phyloP scores from a whole-genome alignment of 176 grass and related monocot genomes.

The Oryza longistaminata region DNA sequence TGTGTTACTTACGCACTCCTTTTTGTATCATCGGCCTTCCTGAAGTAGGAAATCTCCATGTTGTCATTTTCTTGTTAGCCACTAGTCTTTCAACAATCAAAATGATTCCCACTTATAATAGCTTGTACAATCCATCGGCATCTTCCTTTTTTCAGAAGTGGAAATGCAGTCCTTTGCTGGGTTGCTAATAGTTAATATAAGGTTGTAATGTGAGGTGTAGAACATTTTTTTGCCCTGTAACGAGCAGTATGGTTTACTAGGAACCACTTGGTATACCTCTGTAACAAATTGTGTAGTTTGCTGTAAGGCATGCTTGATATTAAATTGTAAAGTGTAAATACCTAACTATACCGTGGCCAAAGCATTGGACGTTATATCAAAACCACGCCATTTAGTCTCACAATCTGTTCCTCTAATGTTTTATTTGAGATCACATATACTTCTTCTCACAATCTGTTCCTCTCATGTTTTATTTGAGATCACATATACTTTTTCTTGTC shows the following conservation, averaged over 20 bases:
- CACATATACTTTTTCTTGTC: background rate
- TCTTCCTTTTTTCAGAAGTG: constrained; percentile 5
- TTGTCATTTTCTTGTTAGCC: constrained; percentile 31
- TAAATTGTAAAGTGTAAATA: constrained; percentile 21
- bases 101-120: constrained; percentile 39
- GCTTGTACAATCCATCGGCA: constrained; percentile 19
- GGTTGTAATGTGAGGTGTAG: constrained; percentile 34
- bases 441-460: background rate
- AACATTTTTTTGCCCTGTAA: constrained; percentile 18
- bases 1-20: constrained; percentile 77
- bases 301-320: constrained; percentile 12
- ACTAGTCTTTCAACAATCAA: constrained; percentile 21
- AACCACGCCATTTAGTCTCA: background rate
- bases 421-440: background rate
- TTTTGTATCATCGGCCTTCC: constrained; percentile 79
- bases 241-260: background rate
- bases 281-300: background rate
- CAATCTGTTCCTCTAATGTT: constrained; percentile 13
- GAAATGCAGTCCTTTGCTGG: constrained; percentile 30
- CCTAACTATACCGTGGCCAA: background rate
- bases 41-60: constrained; percentile 59
- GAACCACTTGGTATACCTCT: background rate
- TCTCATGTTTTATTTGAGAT: constrained; percentile 9
- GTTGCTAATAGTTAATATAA: constrained; percentile 28
- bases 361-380: background rate